Evolutionary conservation across 2,329 filamentous ascomycete species (phyloP), one percentile per base, ranked within the genome.

Genomic region (Fusarium sororula): DNA sequence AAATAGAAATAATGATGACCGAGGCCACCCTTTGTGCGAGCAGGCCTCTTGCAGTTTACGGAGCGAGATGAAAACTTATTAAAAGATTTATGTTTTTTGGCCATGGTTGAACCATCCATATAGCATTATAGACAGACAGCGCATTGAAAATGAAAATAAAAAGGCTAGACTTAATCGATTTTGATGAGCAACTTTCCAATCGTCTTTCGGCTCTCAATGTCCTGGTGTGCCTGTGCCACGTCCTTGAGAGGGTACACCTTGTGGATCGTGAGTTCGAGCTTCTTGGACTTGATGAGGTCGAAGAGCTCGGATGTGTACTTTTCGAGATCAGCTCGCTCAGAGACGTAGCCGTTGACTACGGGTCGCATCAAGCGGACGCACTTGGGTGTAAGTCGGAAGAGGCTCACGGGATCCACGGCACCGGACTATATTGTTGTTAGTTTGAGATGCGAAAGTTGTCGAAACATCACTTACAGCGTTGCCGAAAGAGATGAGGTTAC

Each of bases 121-220:
- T 71, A 67, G 66, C 74, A 77, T 73, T 67, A 70, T 75, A 77
- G 71, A 73, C 58, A 72, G 47, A 55, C 63, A 73, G 64, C 65
- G 71, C 68, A 50, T 68, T 70, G 47, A 68, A 72, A 67, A 74
- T 58, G 26, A 72, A 72, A 67, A 68, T 37, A 37, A 45, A 44
- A 59, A 54, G 54, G 51, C 67, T 72, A 63, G 67, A 68, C 70
- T 68, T 78, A 82, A 74, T 84, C 91, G 53, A 90, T 88, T 83
- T 91, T 91, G 78, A 98, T 81, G 63, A 98, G 81, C 71, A 97
- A 82, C 85, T 98, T 98, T 24, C 95, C 95, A 17, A 90, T 94
- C 5, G 94, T 96, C 86, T 92, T 94, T 77, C 95, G 87, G 47
- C 93, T 89, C 83, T 97, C 93, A 50, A 98, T 87, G 81, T 98